Evolutionary conservation across 2,329 filamentous ascomycete species (phyloP).

Genomic region (Penicillium sp.): DNA sequence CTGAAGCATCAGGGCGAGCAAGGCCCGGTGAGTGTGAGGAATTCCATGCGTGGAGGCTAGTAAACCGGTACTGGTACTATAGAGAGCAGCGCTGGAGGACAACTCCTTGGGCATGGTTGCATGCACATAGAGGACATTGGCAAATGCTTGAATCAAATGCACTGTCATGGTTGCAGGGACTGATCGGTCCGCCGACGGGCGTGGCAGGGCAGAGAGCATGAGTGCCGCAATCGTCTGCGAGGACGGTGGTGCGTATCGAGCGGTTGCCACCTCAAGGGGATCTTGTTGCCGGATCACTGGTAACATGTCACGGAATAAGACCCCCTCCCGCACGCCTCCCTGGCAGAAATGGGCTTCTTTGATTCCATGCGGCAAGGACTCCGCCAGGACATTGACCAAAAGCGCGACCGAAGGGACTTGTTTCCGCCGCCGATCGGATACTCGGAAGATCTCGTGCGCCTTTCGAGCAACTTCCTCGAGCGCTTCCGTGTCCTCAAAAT

Average conservation of each 20-base stretch:
- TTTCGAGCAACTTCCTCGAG: slow-evolving; percentile 26
- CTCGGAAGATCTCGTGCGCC: slow-evolving; percentile 52
- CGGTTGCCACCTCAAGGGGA: slow-evolving; percentile 60
- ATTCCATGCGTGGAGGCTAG: slow-evolving; percentile 33
- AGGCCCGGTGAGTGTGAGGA: slow-evolving; percentile 30
- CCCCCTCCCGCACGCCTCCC: slow-evolving; percentile 78
- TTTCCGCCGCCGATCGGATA: slow-evolving; percentile 68
- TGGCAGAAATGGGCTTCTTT: slow-evolving; percentile 73
- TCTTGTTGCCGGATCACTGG: slow-evolving; percentile 54
- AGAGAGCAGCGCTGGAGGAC: slow-evolving; percentile 28
- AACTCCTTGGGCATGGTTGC: slow-evolving; percentile 30
- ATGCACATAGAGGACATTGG: slow-evolving; percentile 32
- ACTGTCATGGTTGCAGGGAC: slow-evolving; percentile 25
- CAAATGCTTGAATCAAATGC: slow-evolving; percentile 28
- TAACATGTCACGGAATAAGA: slow-evolving; percentile 62
- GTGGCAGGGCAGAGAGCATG: slow-evolving; percentile 46
- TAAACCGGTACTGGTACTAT: slow-evolving; percentile 31
- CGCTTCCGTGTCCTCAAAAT: slow-evolving; percentile 26
- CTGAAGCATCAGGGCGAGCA: slow-evolving; percentile 31
- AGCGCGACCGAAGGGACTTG: slow-evolving; percentile 80
- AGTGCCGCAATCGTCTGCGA: slow-evolving; percentile 45
- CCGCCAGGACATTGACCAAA: slow-evolving; percentile 65
- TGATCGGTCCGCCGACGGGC: slow-evolving; percentile 14
- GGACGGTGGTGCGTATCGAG: slow-evolving; percentile 45
- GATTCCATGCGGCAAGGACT: slow-evolving; percentile 60